phyloP scores from a whole-genome alignment of 1,139 yeast species.

The Debaryomyces sp. region DNA sequence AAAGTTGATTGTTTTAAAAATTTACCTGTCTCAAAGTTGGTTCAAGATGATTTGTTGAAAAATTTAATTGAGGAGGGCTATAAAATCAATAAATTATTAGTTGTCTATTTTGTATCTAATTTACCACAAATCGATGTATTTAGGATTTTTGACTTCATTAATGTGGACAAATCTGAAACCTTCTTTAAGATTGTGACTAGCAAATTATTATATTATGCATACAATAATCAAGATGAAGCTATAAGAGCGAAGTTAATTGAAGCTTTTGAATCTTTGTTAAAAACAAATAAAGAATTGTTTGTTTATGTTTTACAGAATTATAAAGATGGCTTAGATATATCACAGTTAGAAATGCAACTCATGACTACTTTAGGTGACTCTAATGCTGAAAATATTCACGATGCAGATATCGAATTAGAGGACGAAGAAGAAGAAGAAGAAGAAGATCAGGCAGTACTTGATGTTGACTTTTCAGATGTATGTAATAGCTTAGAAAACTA shows the following conservation, averaged over 20 bases:
- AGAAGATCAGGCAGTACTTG: conserved; percentile 6
- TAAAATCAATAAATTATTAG: conserved; percentile 35
- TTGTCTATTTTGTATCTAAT: conserved; percentile 27
- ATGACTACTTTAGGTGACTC: conserved; percentile 55
- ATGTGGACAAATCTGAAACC: conserved; percentile 20
- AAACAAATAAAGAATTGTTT: conserved; percentile 42
- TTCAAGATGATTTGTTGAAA: conserved; percentile 19
- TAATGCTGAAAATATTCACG: conserved; percentile 19
- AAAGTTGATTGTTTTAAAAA: conserved; percentile 20
- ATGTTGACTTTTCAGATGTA: conserved; percentile 17
- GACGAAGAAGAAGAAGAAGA: conserved; percentile 22
- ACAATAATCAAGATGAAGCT: conserved; percentile 19
- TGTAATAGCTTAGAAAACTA: conserved; percentile 21
- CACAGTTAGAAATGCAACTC: conserved; percentile 66
- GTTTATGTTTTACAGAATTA: conserved; percentile 37
- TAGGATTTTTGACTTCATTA: conserved; percentile 26
- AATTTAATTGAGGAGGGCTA: conserved; percentile 28
- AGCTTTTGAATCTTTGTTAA: conserved; percentile 49
- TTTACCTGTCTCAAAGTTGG: conserved; percentile 17
- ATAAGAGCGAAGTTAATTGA: conserved; percentile 36
- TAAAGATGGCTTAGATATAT: conserved; percentile 39
- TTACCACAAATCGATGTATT: conserved; percentile 20
- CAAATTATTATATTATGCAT: conserved; percentile 25
- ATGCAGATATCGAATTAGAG: conserved; percentile 26
- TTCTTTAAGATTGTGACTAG: conserved; percentile 26